These are phyloP conservation scores for Beauveria rudraprayagi DNA, from an alignment of 2,329 filamentous ascomycete genomes.

Conservation along the genomic window DNA sequence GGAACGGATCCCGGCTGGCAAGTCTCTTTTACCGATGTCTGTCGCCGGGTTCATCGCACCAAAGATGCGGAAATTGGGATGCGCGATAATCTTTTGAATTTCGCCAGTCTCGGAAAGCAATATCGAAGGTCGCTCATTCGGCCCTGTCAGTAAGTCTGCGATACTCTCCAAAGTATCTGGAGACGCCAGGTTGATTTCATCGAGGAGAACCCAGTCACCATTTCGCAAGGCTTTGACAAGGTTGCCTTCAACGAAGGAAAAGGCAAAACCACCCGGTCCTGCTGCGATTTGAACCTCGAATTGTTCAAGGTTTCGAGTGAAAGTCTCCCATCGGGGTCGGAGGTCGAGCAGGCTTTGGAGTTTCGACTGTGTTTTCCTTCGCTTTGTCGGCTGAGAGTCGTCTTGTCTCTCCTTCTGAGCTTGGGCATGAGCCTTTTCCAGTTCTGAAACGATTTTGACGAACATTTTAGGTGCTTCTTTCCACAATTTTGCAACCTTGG, in stretches of 20 bases:
- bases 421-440: constrained; percentile 37
- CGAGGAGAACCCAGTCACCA: constrained; percentile 92
- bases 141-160: constrained; percentile 73
- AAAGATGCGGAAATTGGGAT: constrained; percentile 91
- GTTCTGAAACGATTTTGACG: constrained; percentile 54
- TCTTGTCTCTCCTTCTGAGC: constrained; percentile 27
- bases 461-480: constrained; percentile 85
- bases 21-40: constrained; percentile 90
- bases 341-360: constrained; percentile 53
- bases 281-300: constrained; percentile 74
- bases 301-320: constrained; percentile 64
- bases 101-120: constrained; percentile 89
- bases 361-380: constrained; percentile 57
- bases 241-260: constrained; percentile 93
- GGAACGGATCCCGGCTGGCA: constrained; percentile 80
- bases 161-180: constrained; percentile 93
- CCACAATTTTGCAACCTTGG: constrained; percentile 78
- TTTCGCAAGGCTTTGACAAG: constrained; percentile 93
- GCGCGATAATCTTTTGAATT: constrained; percentile 80
- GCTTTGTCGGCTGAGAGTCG: constrained; percentile 58
- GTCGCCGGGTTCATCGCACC: constrained; percentile 99
- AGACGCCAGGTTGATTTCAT: constrained; percentile 95
- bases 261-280: constrained; percentile 71
- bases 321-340: constrained; percentile 68
- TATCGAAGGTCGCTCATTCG: constrained; percentile 67